Evolutionary conservation across 140 eudicot genomes (phyloP).

Genomic region (Stevia rebaudiana): DNA sequence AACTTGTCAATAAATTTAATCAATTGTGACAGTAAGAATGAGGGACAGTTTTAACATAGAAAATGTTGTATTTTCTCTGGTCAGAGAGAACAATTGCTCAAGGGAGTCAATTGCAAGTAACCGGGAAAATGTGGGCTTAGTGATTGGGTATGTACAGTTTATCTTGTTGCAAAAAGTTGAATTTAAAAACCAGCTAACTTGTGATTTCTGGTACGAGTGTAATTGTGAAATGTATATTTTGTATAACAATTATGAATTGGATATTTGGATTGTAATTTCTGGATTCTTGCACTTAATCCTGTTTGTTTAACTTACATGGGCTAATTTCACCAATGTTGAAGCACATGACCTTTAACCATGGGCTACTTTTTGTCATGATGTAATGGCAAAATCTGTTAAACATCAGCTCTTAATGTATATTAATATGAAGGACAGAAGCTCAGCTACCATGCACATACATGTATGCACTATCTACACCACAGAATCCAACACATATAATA

Average conservation of each 20-base stretch:
- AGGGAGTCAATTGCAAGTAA: neutral
- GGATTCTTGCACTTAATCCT: neutral
- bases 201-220: neutral
- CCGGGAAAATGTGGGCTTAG: neutral
- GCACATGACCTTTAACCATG: neutral
- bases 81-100: neutral
- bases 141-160: neutral
- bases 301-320: neutral
- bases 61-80: constrained; percentile 6
- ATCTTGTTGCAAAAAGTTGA: neutral
- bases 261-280: neutral
- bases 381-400: neutral
- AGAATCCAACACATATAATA: constrained; percentile 7
- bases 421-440: neutral
- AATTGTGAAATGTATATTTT: neutral
- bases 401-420: neutral
- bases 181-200: neutral
- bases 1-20: neutral
- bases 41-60: neutral
- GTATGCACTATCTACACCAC: neutral
- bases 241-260: constrained; percentile 6
- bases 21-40: neutral
- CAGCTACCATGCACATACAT: neutral
- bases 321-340: neutral
- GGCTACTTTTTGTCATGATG: constrained; percentile 10